These are phyloP conservation scores for Pseudoscleropodium purum DNA, from an alignment of 225 moss, liverwort and hornwort genomes.

Conservation along the genomic window DNA sequence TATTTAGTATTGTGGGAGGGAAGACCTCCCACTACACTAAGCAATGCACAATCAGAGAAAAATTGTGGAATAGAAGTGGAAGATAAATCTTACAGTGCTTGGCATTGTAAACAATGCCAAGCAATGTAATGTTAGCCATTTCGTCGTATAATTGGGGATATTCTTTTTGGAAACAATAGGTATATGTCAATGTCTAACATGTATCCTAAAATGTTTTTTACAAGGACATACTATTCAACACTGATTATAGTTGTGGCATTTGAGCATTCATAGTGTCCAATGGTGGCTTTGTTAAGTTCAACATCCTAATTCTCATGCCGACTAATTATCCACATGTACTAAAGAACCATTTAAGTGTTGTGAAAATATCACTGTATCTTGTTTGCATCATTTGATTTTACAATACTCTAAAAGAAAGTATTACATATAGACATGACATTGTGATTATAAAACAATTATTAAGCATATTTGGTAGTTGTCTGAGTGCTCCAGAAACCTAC, in stretches of 20 bases:
- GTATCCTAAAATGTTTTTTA: background rate
- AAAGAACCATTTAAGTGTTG: background rate
- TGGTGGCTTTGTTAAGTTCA: background rate
- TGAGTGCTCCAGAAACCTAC: background rate
- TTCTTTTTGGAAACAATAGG: no score
- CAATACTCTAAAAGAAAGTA: no score
- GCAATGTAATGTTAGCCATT: no score
- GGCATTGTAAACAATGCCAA: no score
- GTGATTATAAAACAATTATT: no score
- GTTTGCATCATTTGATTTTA: background rate
- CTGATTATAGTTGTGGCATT: background rate
- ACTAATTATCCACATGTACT: rapidly evolving
- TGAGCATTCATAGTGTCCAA: background rate
- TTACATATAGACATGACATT: background rate
- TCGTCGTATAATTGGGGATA: no score
- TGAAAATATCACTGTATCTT: no score
- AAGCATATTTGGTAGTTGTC: rapidly evolving
- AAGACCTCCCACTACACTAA: no score
- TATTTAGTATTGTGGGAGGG: background rate
- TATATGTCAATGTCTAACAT: no score
- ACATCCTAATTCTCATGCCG: background rate
- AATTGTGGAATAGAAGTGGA: no score
- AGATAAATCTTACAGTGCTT: no score
- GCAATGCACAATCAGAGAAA: no score
- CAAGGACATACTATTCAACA: background rate